A percentile compares a stretch with the other conserved stretches of the same genome.
Evolutionary conservation across 148 eudicot species (phyloP).

Genomic region (Amaranthus palmeri): DNA sequence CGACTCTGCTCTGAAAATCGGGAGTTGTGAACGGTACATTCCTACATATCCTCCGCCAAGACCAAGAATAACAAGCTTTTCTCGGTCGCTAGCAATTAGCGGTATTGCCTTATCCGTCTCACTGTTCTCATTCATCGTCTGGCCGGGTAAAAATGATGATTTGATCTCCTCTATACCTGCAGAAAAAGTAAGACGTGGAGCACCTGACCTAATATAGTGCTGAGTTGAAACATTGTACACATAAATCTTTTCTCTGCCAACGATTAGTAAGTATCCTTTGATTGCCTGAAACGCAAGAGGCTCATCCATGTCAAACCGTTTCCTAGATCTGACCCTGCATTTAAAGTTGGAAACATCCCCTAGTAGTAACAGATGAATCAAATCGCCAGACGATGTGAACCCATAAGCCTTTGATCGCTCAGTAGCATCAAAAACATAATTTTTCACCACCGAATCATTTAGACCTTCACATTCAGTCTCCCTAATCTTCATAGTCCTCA

Average conservation of each 20-base stretch:
- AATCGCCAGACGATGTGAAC: constrained; percentile 66
- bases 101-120: constrained; percentile 38
- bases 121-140: constrained; percentile 21
- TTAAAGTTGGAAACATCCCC: constrained; percentile 88
- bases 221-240: constrained; percentile 83
- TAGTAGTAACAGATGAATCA: constrained; percentile 64
- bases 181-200: constrained; percentile 66
- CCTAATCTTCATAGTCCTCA: constrained; percentile 80
- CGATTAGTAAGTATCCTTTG: constrained; percentile 69
- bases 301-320: constrained; percentile 52
- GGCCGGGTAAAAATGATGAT: constrained; percentile 48
- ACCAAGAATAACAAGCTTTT: constrained; percentile 68
- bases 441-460: constrained; percentile 51
- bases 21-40: constrained; percentile 76
- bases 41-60: constrained; percentile 81
- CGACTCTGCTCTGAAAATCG: constrained; percentile 56
- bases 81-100: constrained; percentile 65
- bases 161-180: constrained; percentile 64
- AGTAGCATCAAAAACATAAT: constrained; percentile 72
- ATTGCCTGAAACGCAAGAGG: constrained; percentile 76
- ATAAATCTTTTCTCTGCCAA: constrained; percentile 53
- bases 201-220: constrained; percentile 62
- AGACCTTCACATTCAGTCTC: constrained; percentile 87
- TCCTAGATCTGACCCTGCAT: constrained; percentile 86
- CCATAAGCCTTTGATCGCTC: constrained; percentile 92